Evolutionary conservation across 2,329 filamentous ascomycete genomes (phyloP).

Genomic region (Curvularia sp.): DNA sequence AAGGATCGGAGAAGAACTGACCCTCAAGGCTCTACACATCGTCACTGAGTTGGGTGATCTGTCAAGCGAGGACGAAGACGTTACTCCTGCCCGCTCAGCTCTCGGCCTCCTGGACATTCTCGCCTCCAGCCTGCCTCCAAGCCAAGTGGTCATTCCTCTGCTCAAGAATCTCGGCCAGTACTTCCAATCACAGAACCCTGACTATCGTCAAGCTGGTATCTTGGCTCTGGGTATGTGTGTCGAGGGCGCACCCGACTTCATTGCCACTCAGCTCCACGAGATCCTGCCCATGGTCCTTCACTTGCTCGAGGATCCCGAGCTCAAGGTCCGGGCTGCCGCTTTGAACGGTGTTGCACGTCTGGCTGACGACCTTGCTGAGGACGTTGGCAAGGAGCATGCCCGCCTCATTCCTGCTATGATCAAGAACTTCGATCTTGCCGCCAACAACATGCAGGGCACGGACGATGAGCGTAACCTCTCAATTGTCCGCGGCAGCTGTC

Average conservation of each 20-base stretch:
- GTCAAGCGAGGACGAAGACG: constrained; percentile 76
- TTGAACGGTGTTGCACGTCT: constrained; percentile 87
- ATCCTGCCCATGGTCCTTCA: constrained; percentile 86
- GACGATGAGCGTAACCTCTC: constrained; percentile 77
- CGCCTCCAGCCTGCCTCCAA: constrained; percentile 85
- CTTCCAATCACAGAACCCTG: constrained; percentile 74
- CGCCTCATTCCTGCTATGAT: constrained; percentile 83
- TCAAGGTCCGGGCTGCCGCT: constrained; percentile 84
- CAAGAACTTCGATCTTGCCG: constrained; percentile 86
- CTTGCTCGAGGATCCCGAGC: constrained; percentile 83
- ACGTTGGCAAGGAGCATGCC: constrained; percentile 84
- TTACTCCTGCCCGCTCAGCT: constrained; percentile 83
- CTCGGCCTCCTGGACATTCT: constrained; percentile 89
- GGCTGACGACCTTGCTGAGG: constrained; percentile 91
- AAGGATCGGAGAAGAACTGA: constrained; percentile 85
- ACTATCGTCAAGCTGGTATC: constrained; percentile 88
- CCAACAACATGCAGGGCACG: constrained; percentile 67
- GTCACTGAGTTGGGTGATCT: constrained; percentile 86
- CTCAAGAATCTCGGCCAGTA: constrained; percentile 86
- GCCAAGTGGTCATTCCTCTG: constrained; percentile 91
- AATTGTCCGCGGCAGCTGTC: constrained; percentile 88
- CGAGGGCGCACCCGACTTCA: constrained; percentile 96
- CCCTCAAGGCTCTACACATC: constrained; percentile 85
- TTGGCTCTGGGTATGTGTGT: constrained; percentile 92
- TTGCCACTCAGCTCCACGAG: constrained; percentile 86